Evolutionary conservation across 441 rosid genomes (phyloP), one percentile per base, ranked within the genome.

Genomic region (Eruca vesicaria): DNA sequence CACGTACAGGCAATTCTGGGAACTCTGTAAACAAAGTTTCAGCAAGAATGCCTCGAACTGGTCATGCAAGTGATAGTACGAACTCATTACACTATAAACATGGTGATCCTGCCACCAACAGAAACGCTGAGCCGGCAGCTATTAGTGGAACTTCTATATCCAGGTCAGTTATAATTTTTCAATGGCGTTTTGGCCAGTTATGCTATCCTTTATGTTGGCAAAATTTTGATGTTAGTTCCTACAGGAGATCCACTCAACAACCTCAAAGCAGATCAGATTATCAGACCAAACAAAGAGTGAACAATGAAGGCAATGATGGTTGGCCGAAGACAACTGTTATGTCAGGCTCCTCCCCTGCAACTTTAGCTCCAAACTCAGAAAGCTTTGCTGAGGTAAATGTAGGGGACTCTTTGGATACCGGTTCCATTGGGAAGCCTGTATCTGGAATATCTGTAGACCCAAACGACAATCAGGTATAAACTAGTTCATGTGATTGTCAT

Each of bases 191-290:
- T 31, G 14, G 77, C 81, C 76, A 68, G 23, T 56, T 57, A 60
- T 80, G 78, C 74, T 4, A 56, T 73, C 69, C 73, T 36, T 68
- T 26, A 45, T 73, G 73, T 70, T 67, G 9, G 55, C 9, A 48
- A 74, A 74, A 29, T 53, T 57, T 82, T 88, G 78, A 85, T 75
- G 31, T 71, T 23, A 48, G 77, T 72, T 66, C 79, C 56, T 35
- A 35, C 93, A 92, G 99, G 99, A 81, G 85, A 81, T 74, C 86
- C 75, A 78, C 75, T 63, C 88, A 88, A 76, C 84, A 81, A 61
- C 72, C 73, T 68, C 91, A 84, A 64, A 79, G 83, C 36, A 84
- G 85, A 82, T 73, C 81, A 65, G 92, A 85, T 80, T 79, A 82
- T 76, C 91, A 79, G 63, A 85, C 84, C 77, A 85, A 81, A 77